Percentiles rank a stretch among this genome's conserved stretches.
phyloP scores from a whole-genome alignment of 495 filamentous ascomycete genomes.

The Bathelium albidoporum region DNA sequence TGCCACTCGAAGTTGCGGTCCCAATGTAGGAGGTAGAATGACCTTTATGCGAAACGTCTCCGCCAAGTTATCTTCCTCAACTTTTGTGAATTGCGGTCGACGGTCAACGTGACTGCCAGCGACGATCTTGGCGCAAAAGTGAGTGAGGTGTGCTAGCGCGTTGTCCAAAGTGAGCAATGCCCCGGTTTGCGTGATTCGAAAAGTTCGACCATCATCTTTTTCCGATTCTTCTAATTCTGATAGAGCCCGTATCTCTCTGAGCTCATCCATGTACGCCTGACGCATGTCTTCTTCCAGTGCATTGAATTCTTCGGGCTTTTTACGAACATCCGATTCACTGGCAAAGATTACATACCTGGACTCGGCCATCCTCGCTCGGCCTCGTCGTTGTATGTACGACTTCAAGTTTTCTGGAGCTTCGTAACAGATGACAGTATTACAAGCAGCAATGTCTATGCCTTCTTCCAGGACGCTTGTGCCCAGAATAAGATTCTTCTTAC shows the following conservation, averaged over 20 bases:
- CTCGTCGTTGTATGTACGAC: slow-evolving; percentile 81
- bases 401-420: slow-evolving; percentile 66
- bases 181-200: slow-evolving; percentile 46
- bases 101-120: slow-evolving; percentile 44
- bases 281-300: slow-evolving; percentile 65
- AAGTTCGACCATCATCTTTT: slow-evolving; percentile 34
- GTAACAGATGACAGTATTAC: slow-evolving; percentile 81
- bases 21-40: slow-evolving; percentile 60
- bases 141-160: slow-evolving; percentile 63
- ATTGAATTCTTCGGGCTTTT: slow-evolving; percentile 43
- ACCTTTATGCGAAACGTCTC: slow-evolving; percentile 45
- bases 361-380: slow-evolving; percentile 60
- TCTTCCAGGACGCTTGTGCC: slow-evolving; percentile 84
- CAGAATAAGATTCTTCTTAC: slow-evolving; percentile 66
- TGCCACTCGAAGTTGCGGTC: slow-evolving; percentile 47
- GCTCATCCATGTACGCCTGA: slow-evolving; percentile 58
- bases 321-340: slow-evolving; percentile 30
- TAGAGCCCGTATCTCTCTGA: slow-evolving; percentile 40
- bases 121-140: slow-evolving; percentile 65
- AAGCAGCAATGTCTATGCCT: slow-evolving; percentile 79
- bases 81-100: slow-evolving; percentile 39
- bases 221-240: slow-evolving; percentile 43
- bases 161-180: slow-evolving; percentile 65
- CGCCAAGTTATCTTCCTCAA: slow-evolving; percentile 17
- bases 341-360: slow-evolving; percentile 65